Conservation (phyloP, 129 eudicot species). For the Artemisia argyi region DNA sequence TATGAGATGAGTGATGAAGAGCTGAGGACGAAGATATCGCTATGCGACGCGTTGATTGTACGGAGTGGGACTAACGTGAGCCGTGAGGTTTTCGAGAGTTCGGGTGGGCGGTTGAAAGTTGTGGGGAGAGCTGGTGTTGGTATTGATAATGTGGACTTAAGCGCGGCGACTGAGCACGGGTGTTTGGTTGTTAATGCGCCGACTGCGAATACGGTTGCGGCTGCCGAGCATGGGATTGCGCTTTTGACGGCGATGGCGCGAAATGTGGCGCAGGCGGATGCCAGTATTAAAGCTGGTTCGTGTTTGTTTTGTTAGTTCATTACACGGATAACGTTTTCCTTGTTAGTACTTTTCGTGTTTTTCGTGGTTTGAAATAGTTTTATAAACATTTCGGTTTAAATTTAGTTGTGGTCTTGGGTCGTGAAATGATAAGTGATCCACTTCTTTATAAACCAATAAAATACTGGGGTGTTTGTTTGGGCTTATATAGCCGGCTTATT, state of each 20-base stretch:
- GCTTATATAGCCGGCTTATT: no score
- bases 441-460: no score
- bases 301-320: neutral
- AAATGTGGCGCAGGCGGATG: constrained; percentile 93
- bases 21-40: constrained; percentile 86
- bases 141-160: constrained; percentile 93
- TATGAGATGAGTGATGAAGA: constrained; percentile 83
- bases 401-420: no score
- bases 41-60: constrained; percentile 88
- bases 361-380: no score
- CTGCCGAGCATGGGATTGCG: constrained; percentile 96
- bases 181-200: constrained; percentile 94
- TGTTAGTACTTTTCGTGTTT: neutral
- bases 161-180: constrained; percentile 96
- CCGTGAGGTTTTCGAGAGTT: constrained; percentile 87
- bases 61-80: constrained; percentile 87
- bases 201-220: constrained; percentile 93
- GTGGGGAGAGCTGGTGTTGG: constrained; percentile 97
- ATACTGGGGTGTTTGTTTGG: no score
- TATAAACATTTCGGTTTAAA: no score
- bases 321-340: no score
- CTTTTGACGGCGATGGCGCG: constrained; percentile 87
- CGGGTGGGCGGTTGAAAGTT: constrained; percentile 79
- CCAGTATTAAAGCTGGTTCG: constrained; percentile 79
- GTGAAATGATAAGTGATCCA: no score